A percentile compares a stretch with the other conserved stretches of the same genome.
These are phyloP conservation scores for Clonostachys rosea DNA, from an alignment of 2,329 filamentous ascomycete species.

Conservation along the genomic window DNA sequence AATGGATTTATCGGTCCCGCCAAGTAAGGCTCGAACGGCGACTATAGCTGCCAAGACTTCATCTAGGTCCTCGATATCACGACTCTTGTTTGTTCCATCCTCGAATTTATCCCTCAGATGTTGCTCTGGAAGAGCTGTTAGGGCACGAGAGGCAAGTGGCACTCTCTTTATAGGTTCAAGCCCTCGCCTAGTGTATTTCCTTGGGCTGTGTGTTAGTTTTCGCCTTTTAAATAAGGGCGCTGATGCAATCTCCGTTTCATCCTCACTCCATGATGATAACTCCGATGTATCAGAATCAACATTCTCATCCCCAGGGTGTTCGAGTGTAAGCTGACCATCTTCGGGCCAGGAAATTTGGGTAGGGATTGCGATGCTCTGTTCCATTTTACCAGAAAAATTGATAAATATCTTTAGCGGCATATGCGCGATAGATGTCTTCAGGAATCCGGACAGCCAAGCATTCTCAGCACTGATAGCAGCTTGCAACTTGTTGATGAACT, in stretches of 20 bases:
- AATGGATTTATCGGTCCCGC: constrained; percentile 52
- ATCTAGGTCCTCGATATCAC: constrained; percentile 9
- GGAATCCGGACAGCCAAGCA: too few relatives aligned
- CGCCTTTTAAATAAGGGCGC: background rate
- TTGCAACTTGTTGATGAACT: background rate
- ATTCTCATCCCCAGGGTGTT: background rate
- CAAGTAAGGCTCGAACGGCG: constrained; percentile 51
- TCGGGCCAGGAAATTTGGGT: constrained; percentile 13
- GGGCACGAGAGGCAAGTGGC: background rate
- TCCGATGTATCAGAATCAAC: background rate
- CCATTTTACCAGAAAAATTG: constrained; percentile 1
- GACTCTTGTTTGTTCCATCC: too few relatives aligned
- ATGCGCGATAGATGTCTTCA: too few relatives aligned
- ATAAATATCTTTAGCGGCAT: background rate
- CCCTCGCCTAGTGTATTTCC: background rate
- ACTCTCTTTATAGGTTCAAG: constrained; percentile 2
- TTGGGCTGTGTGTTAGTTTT: too few relatives aligned
- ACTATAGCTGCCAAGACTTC: constrained; percentile 52
- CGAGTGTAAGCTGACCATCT: constrained; percentile 14
- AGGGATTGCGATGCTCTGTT: constrained; percentile 16
- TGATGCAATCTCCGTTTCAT: constrained; percentile 4
- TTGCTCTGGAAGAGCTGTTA: constrained; percentile 1
- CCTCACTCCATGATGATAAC: constrained; percentile 7
- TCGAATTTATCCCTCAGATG: too few relatives aligned
- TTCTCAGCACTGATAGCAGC: too few relatives aligned